Base-by-base conservation (phyloP, 1,284 basidiomycete species). In the Irpex lacteus region DNA sequence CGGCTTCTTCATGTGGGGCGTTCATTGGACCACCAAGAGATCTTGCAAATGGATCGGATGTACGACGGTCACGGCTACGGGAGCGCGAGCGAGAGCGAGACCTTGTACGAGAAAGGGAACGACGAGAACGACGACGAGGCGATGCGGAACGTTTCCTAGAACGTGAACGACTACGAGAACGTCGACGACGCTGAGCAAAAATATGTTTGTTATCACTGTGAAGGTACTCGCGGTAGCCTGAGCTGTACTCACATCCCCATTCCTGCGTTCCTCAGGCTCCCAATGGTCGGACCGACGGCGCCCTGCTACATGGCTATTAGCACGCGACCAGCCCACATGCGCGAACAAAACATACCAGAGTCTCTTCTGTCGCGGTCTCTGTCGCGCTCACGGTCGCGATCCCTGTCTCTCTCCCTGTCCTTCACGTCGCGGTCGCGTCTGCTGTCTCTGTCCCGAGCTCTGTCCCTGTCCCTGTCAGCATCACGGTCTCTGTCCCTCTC, bases 21-120 rank as follows among this genome's bases (percentile, higher is more conserved):
- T 96, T 96, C 86, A 96, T 95, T 1, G 95, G 93, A 1, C 94
- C 94, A 32, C 93, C 94, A 32, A 94, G 87, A 2, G 92, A 93
- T 63, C 91, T 87, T 18, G 90, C 78, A 70, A 92, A 91, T 4
- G 88, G 73, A 68, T 92, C 91, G 3, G 79, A 72, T 59, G 82
- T 70, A 71, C 85, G 85, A 69, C 88, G 84, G 67, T 87, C 87
- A 32, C 86, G 80, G 70, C 82, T 83, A 61, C 89, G 85, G 56
- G 85, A 87, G 38, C 87, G 85, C 56, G 81, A 80, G 61, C 87
- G 82, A 19, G 88, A 86, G 60, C 81, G 82, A 32, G 85, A 86
- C 54, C 83, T 80, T 26, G 85, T 84, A 58, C 84, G 85, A 44
- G 85, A 83, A 63, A 83, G 81, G 15, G 82, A 83, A 44, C 82